These are phyloP conservation scores for Paramecium sexaurelia DNA, from an alignment of 73 alveolate genomes.

Conservation along the genomic window DNA sequence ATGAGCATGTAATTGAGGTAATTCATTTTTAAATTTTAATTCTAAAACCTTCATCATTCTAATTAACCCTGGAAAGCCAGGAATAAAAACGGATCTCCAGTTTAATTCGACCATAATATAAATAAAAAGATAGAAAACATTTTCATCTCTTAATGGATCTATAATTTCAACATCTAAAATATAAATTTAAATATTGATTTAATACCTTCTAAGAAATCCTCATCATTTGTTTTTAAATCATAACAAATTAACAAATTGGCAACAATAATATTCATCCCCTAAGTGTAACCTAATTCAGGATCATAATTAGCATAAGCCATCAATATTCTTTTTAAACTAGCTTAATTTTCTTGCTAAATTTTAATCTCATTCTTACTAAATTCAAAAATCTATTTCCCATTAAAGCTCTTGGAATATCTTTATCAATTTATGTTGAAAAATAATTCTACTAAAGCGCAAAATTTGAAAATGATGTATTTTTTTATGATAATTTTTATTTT, in stretches of 20 bases:
- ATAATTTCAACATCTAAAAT: background rate
- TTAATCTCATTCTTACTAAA: background rate
- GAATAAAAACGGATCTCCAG: conserved; percentile 52
- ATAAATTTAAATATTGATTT: background rate
- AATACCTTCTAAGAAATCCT: background rate
- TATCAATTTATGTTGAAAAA: background rate
- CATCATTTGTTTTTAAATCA: conserved; percentile 18
- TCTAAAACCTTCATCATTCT: conserved; percentile 15
- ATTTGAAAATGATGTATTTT: background rate
- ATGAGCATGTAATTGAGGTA: background rate
- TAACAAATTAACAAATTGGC: conserved; percentile 28
- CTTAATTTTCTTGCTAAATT: conserved; percentile 18
- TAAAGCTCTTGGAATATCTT: conserved; percentile 14
- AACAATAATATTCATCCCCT: conserved; percentile 35
- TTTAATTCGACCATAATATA: background rate
- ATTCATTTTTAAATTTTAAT: background rate
- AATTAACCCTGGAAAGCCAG: conserved; percentile 33
- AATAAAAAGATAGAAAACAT: background rate
- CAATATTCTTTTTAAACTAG: conserved; percentile 11
- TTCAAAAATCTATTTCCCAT: background rate
- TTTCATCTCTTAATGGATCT: conserved; percentile 37
- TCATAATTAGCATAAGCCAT: conserved; percentile 40
- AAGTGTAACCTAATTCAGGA: conserved; percentile 29
- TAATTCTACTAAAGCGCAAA: background rate
- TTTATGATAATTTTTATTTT: background rate